phyloP scores from a whole-genome alignment of 2,329 filamentous ascomycete species.

The Mycosphaerelloides madeirae region DNA sequence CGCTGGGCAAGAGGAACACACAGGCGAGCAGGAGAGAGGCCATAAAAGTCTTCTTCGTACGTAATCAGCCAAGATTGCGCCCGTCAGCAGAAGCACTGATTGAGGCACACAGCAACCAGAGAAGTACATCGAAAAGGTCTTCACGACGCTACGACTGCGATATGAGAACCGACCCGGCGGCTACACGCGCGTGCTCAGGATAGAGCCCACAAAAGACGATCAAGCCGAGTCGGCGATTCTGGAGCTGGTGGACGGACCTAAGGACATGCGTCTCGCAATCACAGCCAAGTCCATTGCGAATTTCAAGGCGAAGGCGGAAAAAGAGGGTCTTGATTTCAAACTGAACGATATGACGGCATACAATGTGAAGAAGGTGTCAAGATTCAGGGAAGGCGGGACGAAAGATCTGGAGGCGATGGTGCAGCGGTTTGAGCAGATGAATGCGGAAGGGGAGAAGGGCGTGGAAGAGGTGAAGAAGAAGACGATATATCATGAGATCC shows the following conservation, averaged over 20 bases:
- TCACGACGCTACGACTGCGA: conserved; percentile 73
- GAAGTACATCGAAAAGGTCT: conserved; percentile 69
- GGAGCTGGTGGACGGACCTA: conserved; percentile 89
- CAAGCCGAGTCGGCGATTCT: conserved; percentile 87
- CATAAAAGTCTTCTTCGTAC: conserved; percentile 72
- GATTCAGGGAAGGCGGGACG: conserved; percentile 64
- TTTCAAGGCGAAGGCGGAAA: conserved; percentile 11
- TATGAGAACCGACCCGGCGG: conserved; percentile 78
- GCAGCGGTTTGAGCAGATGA: conserved; percentile 37
- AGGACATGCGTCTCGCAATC: conserved; percentile 91
- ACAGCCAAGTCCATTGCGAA: conserved; percentile 79
- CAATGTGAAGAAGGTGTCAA: conserved; percentile 80
- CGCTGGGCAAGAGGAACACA: conserved; percentile 87
- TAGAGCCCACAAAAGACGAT: conserved; percentile 82
- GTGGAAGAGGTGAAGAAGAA: conserved; percentile 33
- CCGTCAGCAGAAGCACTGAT: not conserved
- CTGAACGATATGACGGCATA: conserved; percentile 67
- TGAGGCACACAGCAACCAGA: conserved; percentile 8
- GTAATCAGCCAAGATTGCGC: not conserved
- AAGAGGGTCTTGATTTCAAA: conserved; percentile 47
- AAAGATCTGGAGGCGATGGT: conserved; percentile 61
- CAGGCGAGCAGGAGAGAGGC: conserved; percentile 71
- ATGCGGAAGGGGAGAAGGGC: conserved; percentile 30
- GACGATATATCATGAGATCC: conserved; percentile 30
- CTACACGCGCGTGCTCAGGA: conserved; percentile 90